A percentile compares a stretch with the other conserved stretches of the same genome.
phyloP scores from a whole-genome alignment of 2,329 filamentous ascomycete genomes.

The Clonostachys chloroleuca region DNA sequence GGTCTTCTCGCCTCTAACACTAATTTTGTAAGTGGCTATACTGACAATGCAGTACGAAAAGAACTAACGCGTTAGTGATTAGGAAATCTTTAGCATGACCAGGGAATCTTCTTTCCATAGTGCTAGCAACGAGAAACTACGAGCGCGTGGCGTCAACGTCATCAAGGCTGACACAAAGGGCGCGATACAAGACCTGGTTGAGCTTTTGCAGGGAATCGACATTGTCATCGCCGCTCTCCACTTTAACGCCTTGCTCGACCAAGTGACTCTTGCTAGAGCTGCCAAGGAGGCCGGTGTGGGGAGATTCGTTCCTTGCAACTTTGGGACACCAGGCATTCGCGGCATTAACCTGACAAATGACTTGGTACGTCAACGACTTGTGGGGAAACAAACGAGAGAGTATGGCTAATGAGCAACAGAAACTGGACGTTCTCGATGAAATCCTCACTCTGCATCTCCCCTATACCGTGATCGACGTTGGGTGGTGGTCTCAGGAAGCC shows the following conservation, averaged over 20 bases:
- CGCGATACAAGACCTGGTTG: constrained; percentile 30
- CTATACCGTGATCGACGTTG: constrained; percentile 53
- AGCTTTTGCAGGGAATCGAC: constrained; percentile 33
- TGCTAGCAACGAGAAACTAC: constrained; percentile 30
- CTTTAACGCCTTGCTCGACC: constrained; percentile 24
- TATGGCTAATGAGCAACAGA: constrained; percentile 13
- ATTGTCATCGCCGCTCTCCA: constrained; percentile 37
- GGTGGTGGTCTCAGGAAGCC: constrained; percentile 52
- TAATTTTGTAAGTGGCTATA: constrained; percentile 14
- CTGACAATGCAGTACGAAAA: no score
- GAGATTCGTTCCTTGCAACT: constrained; percentile 47
- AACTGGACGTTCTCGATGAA: constrained; percentile 45
- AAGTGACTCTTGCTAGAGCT: constrained; percentile 40
- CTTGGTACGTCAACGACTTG: constrained; percentile 5
- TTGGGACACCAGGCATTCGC: constrained; percentile 36
- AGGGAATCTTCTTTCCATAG: constrained; percentile 41
- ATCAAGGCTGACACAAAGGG: constrained; percentile 34
- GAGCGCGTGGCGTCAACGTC: constrained; percentile 34
- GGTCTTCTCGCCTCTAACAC: constrained; percentile 22
- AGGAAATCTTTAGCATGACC: constrained; percentile 43
- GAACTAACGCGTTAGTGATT: not conserved
- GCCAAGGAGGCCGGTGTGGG: constrained; percentile 42
- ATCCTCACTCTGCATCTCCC: constrained; percentile 41
- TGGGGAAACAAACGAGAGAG: not conserved
- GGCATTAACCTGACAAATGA: constrained; percentile 19